Evolutionary conservation across 169 alveolate genomes (phyloP), one percentile per base, ranked within the genome.

Genomic region (Ichthyophthirius multifiliis): DNA sequence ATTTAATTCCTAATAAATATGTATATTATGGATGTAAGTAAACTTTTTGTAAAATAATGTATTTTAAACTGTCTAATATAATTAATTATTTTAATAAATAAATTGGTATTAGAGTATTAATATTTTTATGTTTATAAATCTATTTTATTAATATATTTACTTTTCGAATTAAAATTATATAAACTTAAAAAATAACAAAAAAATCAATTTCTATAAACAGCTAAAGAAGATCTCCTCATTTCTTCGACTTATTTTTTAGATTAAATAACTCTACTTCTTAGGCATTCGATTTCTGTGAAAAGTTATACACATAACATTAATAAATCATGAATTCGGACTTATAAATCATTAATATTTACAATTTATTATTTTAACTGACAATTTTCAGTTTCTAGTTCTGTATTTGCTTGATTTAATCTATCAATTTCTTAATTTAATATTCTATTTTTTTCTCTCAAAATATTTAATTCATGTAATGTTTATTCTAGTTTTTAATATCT

Each of bases 161-260:
- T n/a, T n/a, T n/a, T n/a, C n/a, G n/a, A n/a, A n/a, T n/a, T n/a
- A n/a, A n/a, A n/a, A n/a, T n/a, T n/a, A n/a, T n/a, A n/a, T n/a
- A n/a, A n/a, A n/a, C n/a, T n/a, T n/a, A n/a, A n/a, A n/a, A n/a
- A n/a, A n/a, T n/a, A n/a, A n/a, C n/a, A n/a, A n/a, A n/a, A n/a
- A n/a, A n/a, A n/a, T 55, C 63, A 37, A 4, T 37, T 67, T 67
- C 46, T 67, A 32, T 34, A 34, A 39, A 62, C 55, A 18, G 43
- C 39, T 6, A 67, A 37, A 16, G 77, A 67, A 16, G 77, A 67
- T 35, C 77, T 41, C 41, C 77, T 67, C 39, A 67, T 41, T 20
- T 67, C 77, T 2, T 67, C 77, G 18, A 67, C 77, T 67, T 67
- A n/a, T 67, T n/a, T 67, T 67, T 67, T 62, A 37, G 35, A 37